Conservation (phyloP, 257 asterid species). For the Nicotiana tomentosiformis region DNA sequence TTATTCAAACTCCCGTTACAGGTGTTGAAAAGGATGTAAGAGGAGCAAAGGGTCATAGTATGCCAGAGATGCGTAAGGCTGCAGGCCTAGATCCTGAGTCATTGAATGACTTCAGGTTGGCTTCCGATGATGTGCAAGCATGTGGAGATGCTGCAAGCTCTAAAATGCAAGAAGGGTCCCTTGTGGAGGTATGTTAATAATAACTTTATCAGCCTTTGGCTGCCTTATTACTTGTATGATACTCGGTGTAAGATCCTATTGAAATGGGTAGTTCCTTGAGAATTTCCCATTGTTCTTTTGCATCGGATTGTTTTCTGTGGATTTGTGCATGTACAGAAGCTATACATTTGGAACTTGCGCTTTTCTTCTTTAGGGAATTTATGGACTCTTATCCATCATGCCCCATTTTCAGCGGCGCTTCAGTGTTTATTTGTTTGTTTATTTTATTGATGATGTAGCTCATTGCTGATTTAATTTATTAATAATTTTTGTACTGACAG, state of each 20-base stretch:
- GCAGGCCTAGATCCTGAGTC: constrained; percentile 33
- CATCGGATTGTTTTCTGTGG: background rate
- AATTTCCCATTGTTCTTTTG: background rate
- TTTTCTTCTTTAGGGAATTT: background rate
- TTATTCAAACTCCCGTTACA: constrained; percentile 22
- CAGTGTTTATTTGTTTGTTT: background rate
- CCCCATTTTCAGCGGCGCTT: background rate
- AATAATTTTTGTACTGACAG: constrained; percentile 31
- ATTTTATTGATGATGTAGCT: background rate
- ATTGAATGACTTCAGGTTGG: constrained; percentile 27
- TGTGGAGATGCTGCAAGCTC: constrained; percentile 18
- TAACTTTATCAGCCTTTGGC: background rate
- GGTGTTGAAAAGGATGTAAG: constrained; percentile 32
- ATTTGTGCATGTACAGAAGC: background rate
- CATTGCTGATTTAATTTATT: constrained; percentile 10
- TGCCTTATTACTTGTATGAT: background rate
- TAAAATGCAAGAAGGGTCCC: constrained; percentile 58
- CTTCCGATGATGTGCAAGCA: constrained; percentile 13
- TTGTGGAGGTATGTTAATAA: constrained; percentile 66
- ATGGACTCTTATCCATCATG: background rate
- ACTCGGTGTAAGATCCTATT: background rate
- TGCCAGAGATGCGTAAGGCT: constrained; percentile 28
- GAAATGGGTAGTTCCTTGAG: background rate
- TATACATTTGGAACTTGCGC: background rate
- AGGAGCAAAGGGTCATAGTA: constrained; percentile 32